A percentile compares a stretch with the other conserved stretches of the same genome.
phyloP scores from a whole-genome alignment of 2,329 filamentous ascomycete species.

The Xylariales sp. region DNA sequence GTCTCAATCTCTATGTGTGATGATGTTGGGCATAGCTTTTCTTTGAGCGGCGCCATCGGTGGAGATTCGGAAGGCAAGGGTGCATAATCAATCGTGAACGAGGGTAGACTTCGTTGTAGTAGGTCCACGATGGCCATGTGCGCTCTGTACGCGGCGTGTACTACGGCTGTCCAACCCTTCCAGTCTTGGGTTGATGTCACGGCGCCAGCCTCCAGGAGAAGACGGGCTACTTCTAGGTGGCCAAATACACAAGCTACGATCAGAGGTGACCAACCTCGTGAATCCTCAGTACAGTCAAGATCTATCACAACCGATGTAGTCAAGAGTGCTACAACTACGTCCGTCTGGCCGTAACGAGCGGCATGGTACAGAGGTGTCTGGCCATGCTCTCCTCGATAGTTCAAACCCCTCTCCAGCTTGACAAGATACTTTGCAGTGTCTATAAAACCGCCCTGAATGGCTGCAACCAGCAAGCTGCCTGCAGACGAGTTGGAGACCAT shows the following conservation, averaged over 20 bases:
- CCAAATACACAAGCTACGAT: conserved; percentile 6
- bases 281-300: conserved; percentile 1
- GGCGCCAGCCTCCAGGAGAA: conserved; percentile 7
- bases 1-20: too few relatives aligned
- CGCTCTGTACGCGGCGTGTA: conserved; percentile 9
- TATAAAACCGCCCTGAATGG: conserved; percentile 1
- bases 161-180: conserved; percentile 10
- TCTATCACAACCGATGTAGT: neutral
- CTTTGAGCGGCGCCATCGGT: too few relatives aligned
- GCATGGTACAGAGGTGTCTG: conserved; percentile 6
- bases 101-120: neutral
- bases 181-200: neutral
- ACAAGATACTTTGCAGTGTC: conserved; percentile 2
- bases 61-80: neutral
- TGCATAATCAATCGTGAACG: neutral
- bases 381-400: neutral
- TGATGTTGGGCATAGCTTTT: too few relatives aligned
- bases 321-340: conserved; percentile 3
- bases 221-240: conserved; percentile 5
- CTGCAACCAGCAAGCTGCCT: conserved; percentile 3
- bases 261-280: conserved; percentile 7
- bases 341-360: neutral
- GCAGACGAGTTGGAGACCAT: conserved; percentile 2
- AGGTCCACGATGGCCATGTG: conserved; percentile 7
- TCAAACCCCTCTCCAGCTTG: conserved; percentile 4